Percentiles rank a stretch among this genome's conserved stretches.
These are phyloP conservation scores for Alternaria dauci DNA, from an alignment of 2,329 filamentous ascomycete genomes.

Conservation along the genomic window DNA sequence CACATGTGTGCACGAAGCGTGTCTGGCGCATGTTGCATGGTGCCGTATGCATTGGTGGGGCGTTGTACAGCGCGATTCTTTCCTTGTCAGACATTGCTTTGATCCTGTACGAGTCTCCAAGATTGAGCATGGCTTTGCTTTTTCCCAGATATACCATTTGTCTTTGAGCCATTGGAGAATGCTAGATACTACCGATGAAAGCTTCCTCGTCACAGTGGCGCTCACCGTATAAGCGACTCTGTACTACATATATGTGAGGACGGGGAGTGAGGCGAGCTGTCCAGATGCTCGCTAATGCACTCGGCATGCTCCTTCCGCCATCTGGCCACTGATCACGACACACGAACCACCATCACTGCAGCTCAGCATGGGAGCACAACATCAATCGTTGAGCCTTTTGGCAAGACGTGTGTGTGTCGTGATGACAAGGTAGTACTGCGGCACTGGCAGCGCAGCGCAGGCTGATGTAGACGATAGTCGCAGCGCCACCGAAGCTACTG, in stretches of 20 bases:
- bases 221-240: not conserved
- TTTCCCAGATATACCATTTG: constrained; percentile 27
- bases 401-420: constrained; percentile 14
- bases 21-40: constrained; percentile 32
- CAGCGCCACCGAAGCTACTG: constrained; percentile 7
- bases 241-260: not conserved
- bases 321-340: constrained; percentile 28
- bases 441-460: not conserved
- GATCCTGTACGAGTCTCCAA: not conserved
- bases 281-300: constrained; percentile 6
- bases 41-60: constrained; percentile 37
- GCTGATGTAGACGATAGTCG: constrained; percentile 1
- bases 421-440: constrained; percentile 7
- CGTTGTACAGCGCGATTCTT: constrained; percentile 27
- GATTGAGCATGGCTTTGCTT: constrained; percentile 2
- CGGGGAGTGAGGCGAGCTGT: constrained; percentile 30
- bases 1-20: constrained; percentile 31
- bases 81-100: constrained; percentile 4
- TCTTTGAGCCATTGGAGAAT: not conserved
- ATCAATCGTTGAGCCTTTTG: constrained; percentile 1
- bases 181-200: not conserved
- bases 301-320: constrained; percentile 16
- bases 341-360: constrained; percentile 30
- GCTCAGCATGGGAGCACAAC: constrained; percentile 20
- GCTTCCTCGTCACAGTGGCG: not conserved